These are phyloP conservation scores for Salvia sclarea DNA, from an alignment of 305 asterid species.

Conservation along the genomic window DNA sequence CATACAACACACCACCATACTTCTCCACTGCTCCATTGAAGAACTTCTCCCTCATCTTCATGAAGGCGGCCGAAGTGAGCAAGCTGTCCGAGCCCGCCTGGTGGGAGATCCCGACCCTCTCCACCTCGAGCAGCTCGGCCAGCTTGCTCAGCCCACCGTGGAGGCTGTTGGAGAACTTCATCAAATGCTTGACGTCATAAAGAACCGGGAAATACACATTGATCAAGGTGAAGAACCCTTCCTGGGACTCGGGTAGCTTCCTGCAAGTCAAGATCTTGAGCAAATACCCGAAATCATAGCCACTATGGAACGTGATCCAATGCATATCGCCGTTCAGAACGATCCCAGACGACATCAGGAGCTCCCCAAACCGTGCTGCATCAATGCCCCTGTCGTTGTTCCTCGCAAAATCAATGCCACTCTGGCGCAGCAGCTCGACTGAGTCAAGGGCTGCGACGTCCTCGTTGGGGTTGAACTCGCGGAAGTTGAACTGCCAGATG, in stretches of 20 bases:
- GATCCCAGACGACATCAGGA: constrained; percentile 79
- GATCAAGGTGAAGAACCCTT: constrained; percentile 60
- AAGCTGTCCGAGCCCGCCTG: constrained; percentile 93
- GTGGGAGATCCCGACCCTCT: constrained; percentile 82
- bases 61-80: constrained; percentile 71
- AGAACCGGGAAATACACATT: constrained; percentile 63
- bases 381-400: constrained; percentile 66
- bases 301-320: constrained; percentile 92
- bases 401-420: constrained; percentile 66
- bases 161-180: constrained; percentile 76
- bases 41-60: constrained; percentile 67
- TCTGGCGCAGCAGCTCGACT: constrained; percentile 58
- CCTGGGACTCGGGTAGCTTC: constrained; percentile 61
- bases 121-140: constrained; percentile 75
- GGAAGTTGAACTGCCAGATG: constrained; percentile 84
- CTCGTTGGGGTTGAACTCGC: constrained; percentile 72
- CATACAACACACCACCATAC: constrained; percentile 80
- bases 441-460: constrained; percentile 70
- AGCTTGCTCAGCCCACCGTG: constrained; percentile 85
- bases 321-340: constrained; percentile 60
- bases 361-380: constrained; percentile 63
- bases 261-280: constrained; percentile 72
- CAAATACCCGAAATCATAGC: constrained; percentile 80
- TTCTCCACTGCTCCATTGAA: constrained; percentile 68
- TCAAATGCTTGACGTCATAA: constrained; percentile 77